Percentiles rank a stretch among this genome's conserved stretches.
These are phyloP conservation scores for Clonostachys rosea DNA, from an alignment of 2,329 filamentous ascomycete genomes.

Conservation along the genomic window DNA sequence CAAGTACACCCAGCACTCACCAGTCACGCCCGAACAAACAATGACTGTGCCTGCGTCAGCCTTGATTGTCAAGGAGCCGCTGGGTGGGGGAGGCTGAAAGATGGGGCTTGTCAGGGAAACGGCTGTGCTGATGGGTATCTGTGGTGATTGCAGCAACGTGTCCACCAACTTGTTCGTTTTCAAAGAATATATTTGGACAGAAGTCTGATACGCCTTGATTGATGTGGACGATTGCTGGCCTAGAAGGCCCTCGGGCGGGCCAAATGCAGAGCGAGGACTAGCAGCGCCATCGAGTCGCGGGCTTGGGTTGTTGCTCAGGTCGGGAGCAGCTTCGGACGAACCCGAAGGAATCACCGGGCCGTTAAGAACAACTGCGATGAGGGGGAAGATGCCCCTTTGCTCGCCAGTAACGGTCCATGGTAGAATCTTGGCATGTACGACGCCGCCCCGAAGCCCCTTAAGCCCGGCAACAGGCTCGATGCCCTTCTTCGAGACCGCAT, in stretches of 20 bases:
- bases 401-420: constrained; percentile 59
- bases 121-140: constrained; percentile 50
- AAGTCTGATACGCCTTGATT: constrained; percentile 66
- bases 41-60: constrained; percentile 68
- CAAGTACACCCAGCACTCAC: constrained; percentile 78
- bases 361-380: constrained; percentile 77
- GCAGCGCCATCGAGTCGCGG: constrained; percentile 30
- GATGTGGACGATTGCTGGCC: not conserved
- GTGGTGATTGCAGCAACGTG: constrained; percentile 68
- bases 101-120: constrained; percentile 55
- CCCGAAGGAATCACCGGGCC: constrained; percentile 58
- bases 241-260: constrained; percentile 30
- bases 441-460: constrained; percentile 72
- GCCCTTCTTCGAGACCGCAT: constrained; percentile 67
- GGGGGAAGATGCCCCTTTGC: constrained; percentile 55
- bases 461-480: constrained; percentile 66
- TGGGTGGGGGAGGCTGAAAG: constrained; percentile 64
- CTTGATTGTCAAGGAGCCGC: constrained; percentile 69
- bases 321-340: constrained; percentile 24
- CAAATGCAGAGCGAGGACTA: constrained; percentile 31
- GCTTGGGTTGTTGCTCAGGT: constrained; percentile 21
- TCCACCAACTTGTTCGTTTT: constrained; percentile 67
- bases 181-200: constrained; percentile 84
- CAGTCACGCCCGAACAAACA: constrained; percentile 75
- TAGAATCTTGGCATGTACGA: constrained; percentile 78